A percentile compares a stretch with the other conserved stretches of the same genome.
phyloP scores from a whole-genome alignment of 495 filamentous ascomycete species.

The Coniosporium apollinis region DNA sequence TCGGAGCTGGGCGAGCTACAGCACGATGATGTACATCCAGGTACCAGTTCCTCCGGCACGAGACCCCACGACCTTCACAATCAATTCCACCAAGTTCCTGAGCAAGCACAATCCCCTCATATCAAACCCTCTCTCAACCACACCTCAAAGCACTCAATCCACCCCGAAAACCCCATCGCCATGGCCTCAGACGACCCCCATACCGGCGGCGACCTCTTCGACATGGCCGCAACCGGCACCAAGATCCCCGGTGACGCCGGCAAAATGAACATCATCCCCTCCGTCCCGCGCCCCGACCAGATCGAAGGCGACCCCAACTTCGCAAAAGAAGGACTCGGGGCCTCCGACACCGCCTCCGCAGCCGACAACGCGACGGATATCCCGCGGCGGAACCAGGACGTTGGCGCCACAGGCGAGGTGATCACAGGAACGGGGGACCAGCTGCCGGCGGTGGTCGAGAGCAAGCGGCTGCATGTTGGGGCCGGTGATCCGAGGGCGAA shows the following conservation, averaged over 20 bases:
- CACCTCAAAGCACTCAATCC: too few species aligned
- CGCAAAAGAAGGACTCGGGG: constrained; percentile 8
- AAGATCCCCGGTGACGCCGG: constrained; percentile 37
- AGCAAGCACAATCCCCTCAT: too few species aligned
- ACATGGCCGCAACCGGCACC: constrained; percentile 39
- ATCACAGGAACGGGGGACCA: constrained; percentile 35
- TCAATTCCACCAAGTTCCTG: too few species aligned
- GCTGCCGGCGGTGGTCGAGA: constrained; percentile 28
- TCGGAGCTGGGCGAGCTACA: too few species aligned
- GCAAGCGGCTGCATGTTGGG: constrained; percentile 27
- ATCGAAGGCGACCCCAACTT: constrained; percentile 17
- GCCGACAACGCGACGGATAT: constrained; percentile 37
- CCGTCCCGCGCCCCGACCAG: constrained; percentile 39
- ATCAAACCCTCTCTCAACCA: too few species aligned
- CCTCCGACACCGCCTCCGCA: constrained; percentile 25
- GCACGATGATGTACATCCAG: too few species aligned
- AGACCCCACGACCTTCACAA: too few species aligned
- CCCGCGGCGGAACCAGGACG: constrained; percentile 31
- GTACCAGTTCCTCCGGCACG: too few species aligned
- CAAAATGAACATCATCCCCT: constrained; percentile 34
- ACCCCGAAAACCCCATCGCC: too few species aligned
- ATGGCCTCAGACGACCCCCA: constrained; percentile 9
- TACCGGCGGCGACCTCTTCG: constrained; percentile 25
- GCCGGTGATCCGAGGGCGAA: constrained; percentile 23
- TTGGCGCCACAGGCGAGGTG: constrained; percentile 30